Conservation (phyloP, 1,284 basidiomycete genomes). For the Schizophyllum amplum region DNA sequence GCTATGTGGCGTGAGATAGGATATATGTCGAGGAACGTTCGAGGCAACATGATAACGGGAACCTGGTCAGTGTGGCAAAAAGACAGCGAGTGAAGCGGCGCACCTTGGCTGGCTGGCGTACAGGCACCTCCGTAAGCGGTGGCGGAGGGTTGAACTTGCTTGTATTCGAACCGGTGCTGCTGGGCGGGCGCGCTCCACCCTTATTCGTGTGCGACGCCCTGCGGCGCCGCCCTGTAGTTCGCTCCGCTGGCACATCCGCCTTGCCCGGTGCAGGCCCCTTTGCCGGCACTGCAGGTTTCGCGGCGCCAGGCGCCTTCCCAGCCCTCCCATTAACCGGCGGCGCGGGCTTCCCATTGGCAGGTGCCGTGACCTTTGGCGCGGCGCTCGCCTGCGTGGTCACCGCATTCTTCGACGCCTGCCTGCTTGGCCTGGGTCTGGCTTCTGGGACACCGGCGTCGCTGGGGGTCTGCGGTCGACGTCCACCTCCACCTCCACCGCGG, state of each 20-base stretch:
- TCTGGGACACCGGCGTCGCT: neutral
- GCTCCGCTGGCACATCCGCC: neutral
- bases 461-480: conserved; percentile 13
- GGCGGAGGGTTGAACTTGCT: conserved; percentile 24
- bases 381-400: neutral
- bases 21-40: neutral
- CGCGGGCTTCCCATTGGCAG: conserved; percentile 27
- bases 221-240: neutral
- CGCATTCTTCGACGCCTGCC: neutral
- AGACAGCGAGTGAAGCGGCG: conserved; percentile 3
- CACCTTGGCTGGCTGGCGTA: conserved; percentile 23
- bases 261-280: no score
- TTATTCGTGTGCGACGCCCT: neutral
- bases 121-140: conserved; percentile 19
- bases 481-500: conserved; percentile 16
- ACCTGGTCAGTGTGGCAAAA: neutral
- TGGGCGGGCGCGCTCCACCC: neutral
- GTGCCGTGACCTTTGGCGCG: conserved; percentile 14
- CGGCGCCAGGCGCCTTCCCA: conserved; percentile 21
- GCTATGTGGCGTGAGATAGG: neutral
- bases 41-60: neutral
- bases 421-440: neutral
- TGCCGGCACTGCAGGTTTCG: conserved; percentile 9
- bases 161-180: conserved; percentile 12
- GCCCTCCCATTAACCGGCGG: conserved; percentile 32